These are phyloP conservation scores for Penicillium argentinense DNA, from an alignment of 495 filamentous ascomycete genomes.

Conservation along the genomic window DNA sequence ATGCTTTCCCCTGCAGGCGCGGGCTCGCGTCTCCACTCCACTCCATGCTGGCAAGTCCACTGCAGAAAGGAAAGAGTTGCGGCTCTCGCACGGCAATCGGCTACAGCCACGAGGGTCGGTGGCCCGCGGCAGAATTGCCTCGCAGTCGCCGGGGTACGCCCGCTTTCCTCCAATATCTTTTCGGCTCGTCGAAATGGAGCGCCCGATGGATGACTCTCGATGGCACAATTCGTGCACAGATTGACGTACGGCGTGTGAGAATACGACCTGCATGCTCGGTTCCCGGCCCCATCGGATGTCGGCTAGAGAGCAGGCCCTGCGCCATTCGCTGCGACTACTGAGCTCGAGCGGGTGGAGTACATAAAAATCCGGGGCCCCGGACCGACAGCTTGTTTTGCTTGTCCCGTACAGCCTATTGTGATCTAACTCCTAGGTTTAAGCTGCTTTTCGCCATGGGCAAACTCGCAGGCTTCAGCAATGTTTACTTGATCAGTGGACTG, in stretches of 20 bases:
- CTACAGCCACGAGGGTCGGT: slow-evolving; percentile 7
- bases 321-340: slow-evolving; percentile 4
- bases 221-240: slow-evolving; percentile 6
- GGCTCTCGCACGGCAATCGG: slow-evolving; percentile 21
- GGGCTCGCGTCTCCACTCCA: slow-evolving; percentile 10
- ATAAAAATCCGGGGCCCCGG: slow-evolving; percentile 25
- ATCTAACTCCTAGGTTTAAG: no score
- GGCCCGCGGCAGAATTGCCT: slow-evolving; percentile 9
- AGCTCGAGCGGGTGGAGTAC: slow-evolving; percentile 14
- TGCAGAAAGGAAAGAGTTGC: slow-evolving; percentile 4
- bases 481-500: slow-evolving; percentile 20
- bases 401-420: no score
- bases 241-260: slow-evolving; percentile 9
- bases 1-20: neutral
- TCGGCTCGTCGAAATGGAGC: neutral
- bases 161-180: neutral
- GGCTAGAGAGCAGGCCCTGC: neutral
- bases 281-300: slow-evolving; percentile 16
- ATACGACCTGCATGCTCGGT: slow-evolving; percentile 1
- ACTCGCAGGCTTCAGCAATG: slow-evolving; percentile 14
- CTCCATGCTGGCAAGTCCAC: slow-evolving; percentile 7
- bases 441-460: slow-evolving; percentile 13
- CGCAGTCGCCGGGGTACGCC: neutral
- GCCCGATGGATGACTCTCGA: slow-evolving; percentile 2
- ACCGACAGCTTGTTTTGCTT: neutral